A percentile compares a stretch with the other conserved stretches of the same genome.
phyloP scores from a whole-genome alignment of 805 yeast species.

The Lipomyces sp. region DNA sequence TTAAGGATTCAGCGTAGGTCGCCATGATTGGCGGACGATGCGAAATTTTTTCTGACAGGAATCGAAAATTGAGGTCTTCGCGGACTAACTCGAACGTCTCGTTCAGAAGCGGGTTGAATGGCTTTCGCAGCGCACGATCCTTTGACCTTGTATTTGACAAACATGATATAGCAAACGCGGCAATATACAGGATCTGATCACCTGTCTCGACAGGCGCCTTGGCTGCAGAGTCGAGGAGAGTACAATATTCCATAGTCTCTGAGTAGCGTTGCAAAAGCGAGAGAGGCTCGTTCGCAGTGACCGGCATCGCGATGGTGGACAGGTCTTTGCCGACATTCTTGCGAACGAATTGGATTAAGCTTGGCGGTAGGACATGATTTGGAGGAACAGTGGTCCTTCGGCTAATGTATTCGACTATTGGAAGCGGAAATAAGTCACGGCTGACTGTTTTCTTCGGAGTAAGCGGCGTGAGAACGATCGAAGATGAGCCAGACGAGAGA shows the following conservation, averaged over 20 bases:
- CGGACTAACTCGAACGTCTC: slow-evolving; percentile 91
- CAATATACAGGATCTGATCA: slow-evolving; percentile 63
- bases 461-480: slow-evolving; percentile 8
- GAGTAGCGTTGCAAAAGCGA: slow-evolving; percentile 78
- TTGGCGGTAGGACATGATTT: slow-evolving; percentile 70
- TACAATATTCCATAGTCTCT: slow-evolving; percentile 78
- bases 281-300: slow-evolving; percentile 89
- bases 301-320: slow-evolving; percentile 84
- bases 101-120: slow-evolving; percentile 92
- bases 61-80: slow-evolving; percentile 76
- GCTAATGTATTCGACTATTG: slow-evolving; percentile 8
- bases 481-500: slow-evolving; percentile 14
- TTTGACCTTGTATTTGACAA: slow-evolving; percentile 74
- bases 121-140: slow-evolving; percentile 79
- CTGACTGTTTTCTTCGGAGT: slow-evolving; percentile 12
- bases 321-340: slow-evolving; percentile 93
- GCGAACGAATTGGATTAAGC: slow-evolving; percentile 74
- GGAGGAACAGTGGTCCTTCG: slow-evolving; percentile 32
- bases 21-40: slow-evolving; percentile 91
- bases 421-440: slow-evolving; percentile 31
- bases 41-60: slow-evolving; percentile 80
- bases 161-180: slow-evolving; percentile 80
- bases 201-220: slow-evolving; percentile 54
- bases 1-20: slow-evolving; percentile 67
- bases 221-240: slow-evolving; percentile 67